Conservation (phyloP, 108 stramenopile species). For the Nitzschia putrida region DNA sequence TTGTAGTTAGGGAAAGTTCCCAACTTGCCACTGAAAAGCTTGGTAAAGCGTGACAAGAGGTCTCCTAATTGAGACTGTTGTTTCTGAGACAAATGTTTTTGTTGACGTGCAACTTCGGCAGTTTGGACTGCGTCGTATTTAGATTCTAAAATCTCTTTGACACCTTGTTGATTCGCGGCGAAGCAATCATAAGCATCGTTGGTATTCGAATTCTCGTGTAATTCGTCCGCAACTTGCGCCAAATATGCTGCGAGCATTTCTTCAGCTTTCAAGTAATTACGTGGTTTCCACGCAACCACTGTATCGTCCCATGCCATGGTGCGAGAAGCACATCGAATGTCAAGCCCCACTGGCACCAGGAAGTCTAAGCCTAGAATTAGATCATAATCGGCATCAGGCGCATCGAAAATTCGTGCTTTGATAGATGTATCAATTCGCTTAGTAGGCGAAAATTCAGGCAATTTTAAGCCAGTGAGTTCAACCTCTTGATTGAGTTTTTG, state of each 20-base stretch:
- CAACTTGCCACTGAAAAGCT: slow-evolving; percentile 42
- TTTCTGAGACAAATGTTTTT: slow-evolving; percentile 30
- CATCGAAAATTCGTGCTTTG: slow-evolving; percentile 22
- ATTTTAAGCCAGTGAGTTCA: no score
- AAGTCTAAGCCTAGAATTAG: slow-evolving; percentile 43
- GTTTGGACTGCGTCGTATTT: slow-evolving; percentile 36
- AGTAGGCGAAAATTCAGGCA: slow-evolving; percentile 34
- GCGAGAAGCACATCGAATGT: neutral
- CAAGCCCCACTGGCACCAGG: slow-evolving; percentile 28
- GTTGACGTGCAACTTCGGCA: slow-evolving; percentile 26
- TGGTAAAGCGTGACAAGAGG: slow-evolving; percentile 12
- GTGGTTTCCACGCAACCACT: neutral
- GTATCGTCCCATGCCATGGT: slow-evolving; percentile 30
- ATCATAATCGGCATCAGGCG: slow-evolving; percentile 19
- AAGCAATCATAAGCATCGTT: no score
- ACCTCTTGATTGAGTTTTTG: neutral
- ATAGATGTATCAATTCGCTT: neutral
- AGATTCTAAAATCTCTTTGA: slow-evolving; percentile 33
- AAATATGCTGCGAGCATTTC: neutral
- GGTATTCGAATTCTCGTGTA: no score
- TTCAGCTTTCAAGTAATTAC: neutral
- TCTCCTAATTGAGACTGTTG: slow-evolving; percentile 23
- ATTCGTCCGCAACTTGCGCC: neutral
- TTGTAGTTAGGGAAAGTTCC: slow-evolving; percentile 35
- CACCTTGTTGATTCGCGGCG: no score